Base-by-base conservation (phyloP, 768 basidiomycete genomes). In the Rubroboletus pulcherrimus region DNA sequence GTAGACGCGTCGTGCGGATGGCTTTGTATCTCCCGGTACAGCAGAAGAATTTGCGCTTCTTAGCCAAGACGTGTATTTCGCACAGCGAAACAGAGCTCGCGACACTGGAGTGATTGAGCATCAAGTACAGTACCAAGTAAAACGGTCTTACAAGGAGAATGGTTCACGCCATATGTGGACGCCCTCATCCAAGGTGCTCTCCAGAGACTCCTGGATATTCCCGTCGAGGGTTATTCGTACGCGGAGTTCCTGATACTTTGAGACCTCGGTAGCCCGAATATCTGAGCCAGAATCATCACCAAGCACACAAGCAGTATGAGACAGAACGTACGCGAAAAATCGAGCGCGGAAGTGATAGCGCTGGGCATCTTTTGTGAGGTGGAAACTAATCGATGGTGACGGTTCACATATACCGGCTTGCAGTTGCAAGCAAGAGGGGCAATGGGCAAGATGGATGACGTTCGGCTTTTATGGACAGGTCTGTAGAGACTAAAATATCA, bases 131-230 rank as follows among this genome's bases (percentile, higher is more conserved):
- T 26, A 29, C 35, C 1, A 38, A 46, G 51, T 9, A 31, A 31
- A 40, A 44, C 0, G 15, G 45, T 26, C 68, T 58, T 56, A 68
- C 68, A 68, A 69, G 34, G 60, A 57, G 57, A 69, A 69, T 10
- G 68, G 64, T 43, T 69, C 68, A 14, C 58, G 68, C 68, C 68
- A 69, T 33, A 62, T 52, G 30, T 69, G 68, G 43, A 66, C 57
- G 55, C 56, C 59, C 0, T 64, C 64, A 34, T 66, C 58, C 55
- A 66, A 41, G 37, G 55, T 60, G 46, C 68, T 68, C 45, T 70
- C 68, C 26, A 64, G 52, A 24, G 68, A 69, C 55, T 69, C 68
- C 15, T 69, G 68, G n/a, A 66, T 56, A 21, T 55, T 58, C 39
- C 60, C 68, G 51, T 70, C 68, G 12, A 69, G 58, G 59, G 66